Conservation (phyloP, 345 rosid genomes). For the Acer negundo region DNA sequence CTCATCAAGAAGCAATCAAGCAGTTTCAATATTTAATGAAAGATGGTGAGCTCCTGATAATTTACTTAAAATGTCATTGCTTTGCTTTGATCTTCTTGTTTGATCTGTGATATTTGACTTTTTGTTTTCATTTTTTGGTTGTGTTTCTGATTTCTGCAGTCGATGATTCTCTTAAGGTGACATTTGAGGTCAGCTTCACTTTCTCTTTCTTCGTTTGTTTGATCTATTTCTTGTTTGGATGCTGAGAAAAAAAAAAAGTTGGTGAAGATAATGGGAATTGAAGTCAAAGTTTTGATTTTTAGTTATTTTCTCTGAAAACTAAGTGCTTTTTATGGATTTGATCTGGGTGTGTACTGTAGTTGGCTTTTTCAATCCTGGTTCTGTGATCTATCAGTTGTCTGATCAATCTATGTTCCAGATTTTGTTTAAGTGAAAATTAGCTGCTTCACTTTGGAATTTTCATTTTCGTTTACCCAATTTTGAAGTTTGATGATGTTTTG, state of each 20-base stretch:
- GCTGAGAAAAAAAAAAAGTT: not conserved
- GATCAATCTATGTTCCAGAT: slow-evolving; percentile 3
- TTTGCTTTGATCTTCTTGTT: slow-evolving; percentile 20
- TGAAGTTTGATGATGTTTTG: not conserved
- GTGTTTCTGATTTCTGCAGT: slow-evolving; percentile 23
- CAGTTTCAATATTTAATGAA: slow-evolving; percentile 72
- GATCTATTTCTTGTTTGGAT: slow-evolving; percentile 27
- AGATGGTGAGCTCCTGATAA: slow-evolving; percentile 52
- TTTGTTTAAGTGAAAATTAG: not conserved
- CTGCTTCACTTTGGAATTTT: slow-evolving; percentile 9
- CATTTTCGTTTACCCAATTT: not conserved
- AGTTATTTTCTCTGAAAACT: not conserved
- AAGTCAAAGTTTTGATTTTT: slow-evolving; percentile 9
- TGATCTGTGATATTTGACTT: slow-evolving; percentile 24
- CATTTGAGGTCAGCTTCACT: slow-evolving; percentile 65
- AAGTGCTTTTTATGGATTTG: slow-evolving; percentile 20
- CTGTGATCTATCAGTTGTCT: slow-evolving; percentile 23
- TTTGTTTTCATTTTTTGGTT: slow-evolving; percentile 4
- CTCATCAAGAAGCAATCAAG: slow-evolving; percentile 68
- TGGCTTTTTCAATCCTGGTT: slow-evolving; percentile 14
- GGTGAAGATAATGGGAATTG: not conserved
- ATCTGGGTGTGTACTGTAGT: slow-evolving; percentile 20
- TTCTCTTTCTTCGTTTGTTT: slow-evolving; percentile 8
- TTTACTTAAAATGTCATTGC: slow-evolving; percentile 4
- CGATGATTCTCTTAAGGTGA: slow-evolving; percentile 66